Conservation (phyloP, 2,329 filamentous ascomycete species). For the Fusarium sp. region DNA sequence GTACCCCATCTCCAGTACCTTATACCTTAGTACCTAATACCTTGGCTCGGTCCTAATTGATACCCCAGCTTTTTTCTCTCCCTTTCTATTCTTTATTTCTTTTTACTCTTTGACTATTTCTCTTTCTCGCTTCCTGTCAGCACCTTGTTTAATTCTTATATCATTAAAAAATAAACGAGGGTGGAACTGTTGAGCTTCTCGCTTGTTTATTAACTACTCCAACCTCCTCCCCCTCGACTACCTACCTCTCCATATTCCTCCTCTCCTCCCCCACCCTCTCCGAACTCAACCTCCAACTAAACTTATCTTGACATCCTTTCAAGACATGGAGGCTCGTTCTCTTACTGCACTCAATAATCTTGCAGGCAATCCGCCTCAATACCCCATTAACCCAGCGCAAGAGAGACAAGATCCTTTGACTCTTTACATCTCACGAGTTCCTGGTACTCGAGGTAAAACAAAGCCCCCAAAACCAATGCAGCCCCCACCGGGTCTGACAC, state of each 20-base stretch:
- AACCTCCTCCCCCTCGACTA: constrained; percentile 18
- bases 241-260: neutral
- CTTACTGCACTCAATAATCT: constrained; percentile 82
- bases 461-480: neutral
- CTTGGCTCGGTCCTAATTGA: constrained; percentile 10
- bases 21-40: constrained; percentile 5
- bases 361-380: constrained; percentile 87
- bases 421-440: constrained; percentile 93
- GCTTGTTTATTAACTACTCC: constrained; percentile 21
- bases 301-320: constrained; percentile 9
- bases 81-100: neutral
- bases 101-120: neutral
- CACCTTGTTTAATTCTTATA: constrained; percentile 3
- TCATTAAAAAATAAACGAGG: constrained; percentile 11
- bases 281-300: constrained; percentile 14
- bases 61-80: constrained; percentile 10
- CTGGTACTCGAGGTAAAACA: constrained; percentile 82
- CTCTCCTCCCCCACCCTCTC: constrained; percentile 23
- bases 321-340: constrained; percentile 81
- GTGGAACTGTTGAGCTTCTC: constrained; percentile 10
- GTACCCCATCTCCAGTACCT: neutral
- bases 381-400: constrained; percentile 81
- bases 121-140: neutral
- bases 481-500: constrained; percentile 22
- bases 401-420: constrained; percentile 77